phyloP scores from a whole-genome alignment of 495 filamentous ascomycete species.

The Bryoglossum gracile region DNA sequence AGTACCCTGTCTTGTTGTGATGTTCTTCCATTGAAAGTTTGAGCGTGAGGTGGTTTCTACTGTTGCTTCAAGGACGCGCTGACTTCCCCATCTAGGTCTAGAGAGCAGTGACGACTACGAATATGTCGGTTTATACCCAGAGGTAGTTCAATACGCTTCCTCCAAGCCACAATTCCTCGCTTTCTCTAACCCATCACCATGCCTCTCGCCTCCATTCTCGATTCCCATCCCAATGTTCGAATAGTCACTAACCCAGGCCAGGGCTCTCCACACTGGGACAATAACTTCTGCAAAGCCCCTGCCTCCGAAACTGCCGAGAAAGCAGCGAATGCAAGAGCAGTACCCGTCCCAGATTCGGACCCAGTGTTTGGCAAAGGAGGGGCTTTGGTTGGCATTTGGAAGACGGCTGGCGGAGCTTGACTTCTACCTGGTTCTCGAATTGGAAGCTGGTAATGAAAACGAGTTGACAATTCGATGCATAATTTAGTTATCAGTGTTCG shows the following conservation, averaged over 20 bases:
- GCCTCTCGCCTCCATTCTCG: background rate
- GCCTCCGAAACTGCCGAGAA: constrained; percentile 8
- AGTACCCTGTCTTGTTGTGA: background rate
- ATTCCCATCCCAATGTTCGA: background rate
- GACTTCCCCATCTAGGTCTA: constrained; percentile 3
- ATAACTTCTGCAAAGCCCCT: constrained; percentile 18
- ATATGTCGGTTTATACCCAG: constrained; percentile 35
- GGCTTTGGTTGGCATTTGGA: constrained; percentile 14
- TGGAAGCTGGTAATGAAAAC: no score
- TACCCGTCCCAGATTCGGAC: constrained; percentile 14
- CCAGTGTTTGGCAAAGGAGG: constrained; percentile 12
- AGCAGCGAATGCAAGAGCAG: constrained; percentile 9
- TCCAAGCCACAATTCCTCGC: no score
- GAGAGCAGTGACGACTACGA: constrained; percentile 31
- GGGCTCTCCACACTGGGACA: constrained; percentile 18
- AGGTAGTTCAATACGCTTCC: no score
- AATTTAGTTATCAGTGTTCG: no score
- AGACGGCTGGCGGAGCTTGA: background rate
- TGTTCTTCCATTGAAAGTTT: background rate
- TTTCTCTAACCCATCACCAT: no score
- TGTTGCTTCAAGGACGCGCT: background rate
- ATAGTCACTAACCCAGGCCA: background rate
- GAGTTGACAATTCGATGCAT: no score
- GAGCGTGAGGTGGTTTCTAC: background rate
- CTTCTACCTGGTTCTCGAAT: background rate